Evolutionary conservation across 257 asterid species (phyloP).

Genomic region (Solanum bulbocastanum): DNA sequence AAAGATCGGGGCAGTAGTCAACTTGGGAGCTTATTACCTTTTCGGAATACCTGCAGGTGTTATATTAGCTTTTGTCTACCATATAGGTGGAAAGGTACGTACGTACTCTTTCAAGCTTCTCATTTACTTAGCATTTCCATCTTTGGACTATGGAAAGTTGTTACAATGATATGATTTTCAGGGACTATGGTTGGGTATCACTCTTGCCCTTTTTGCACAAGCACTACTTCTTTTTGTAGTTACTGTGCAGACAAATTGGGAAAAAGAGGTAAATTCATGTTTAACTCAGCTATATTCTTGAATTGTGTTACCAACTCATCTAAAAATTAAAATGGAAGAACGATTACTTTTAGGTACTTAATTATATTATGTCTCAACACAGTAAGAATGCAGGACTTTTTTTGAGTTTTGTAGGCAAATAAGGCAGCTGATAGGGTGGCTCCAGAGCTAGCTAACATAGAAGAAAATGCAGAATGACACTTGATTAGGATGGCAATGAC

Average conservation of each 20-base stretch:
- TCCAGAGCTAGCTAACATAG: not conserved
- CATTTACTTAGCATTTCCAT: not conserved
- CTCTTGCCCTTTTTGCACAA: slow-evolving; percentile 1
- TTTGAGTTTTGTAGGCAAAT: slow-evolving; percentile 26
- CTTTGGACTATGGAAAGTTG: not conserved
- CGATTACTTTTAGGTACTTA: not conserved
- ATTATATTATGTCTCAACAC: not conserved
- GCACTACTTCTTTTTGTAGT: slow-evolving; percentile 1
- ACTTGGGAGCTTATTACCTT: slow-evolving; percentile 22
- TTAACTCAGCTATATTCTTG: not conserved
- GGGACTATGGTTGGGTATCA: slow-evolving; percentile 17
- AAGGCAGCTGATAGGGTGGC: slow-evolving; percentile 39
- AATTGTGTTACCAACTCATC: not conserved
- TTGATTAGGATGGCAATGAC: not conserved
- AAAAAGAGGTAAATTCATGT: slow-evolving; percentile 6
- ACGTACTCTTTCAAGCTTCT: not conserved
- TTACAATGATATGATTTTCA: not conserved
- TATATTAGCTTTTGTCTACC: slow-evolving; percentile 9
- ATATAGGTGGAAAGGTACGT: slow-evolving; percentile 12
- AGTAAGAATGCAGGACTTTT: not conserved
- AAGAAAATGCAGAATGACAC: not conserved
- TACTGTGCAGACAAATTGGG: slow-evolving; percentile 6
- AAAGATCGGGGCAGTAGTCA: slow-evolving; percentile 5
- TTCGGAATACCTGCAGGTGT: slow-evolving; percentile 8
- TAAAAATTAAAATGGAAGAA: not conserved